phyloP scores from a whole-genome alignment of 768 basidiomycete genomes.

The Trametes meyenii region DNA sequence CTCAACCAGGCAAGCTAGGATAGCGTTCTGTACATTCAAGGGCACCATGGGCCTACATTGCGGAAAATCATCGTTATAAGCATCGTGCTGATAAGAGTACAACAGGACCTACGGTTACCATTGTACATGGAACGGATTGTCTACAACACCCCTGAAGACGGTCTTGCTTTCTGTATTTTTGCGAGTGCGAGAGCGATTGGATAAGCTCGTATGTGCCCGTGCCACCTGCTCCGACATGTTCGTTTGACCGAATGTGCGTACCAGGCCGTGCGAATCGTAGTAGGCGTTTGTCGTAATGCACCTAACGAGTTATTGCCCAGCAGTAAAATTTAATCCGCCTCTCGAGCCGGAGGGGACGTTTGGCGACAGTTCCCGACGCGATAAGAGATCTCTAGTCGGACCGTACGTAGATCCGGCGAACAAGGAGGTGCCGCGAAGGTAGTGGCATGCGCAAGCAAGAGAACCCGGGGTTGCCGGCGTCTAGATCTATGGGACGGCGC shows the following conservation, averaged over 20 bases:
- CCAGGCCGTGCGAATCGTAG: not conserved
- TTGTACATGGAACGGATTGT: constrained; percentile 68
- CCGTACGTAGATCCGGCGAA: too few species aligned
- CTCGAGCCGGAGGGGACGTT: too few species aligned
- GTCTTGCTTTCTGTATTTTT: constrained; percentile 54
- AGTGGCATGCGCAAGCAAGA: too few species aligned
- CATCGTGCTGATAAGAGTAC: too few species aligned
- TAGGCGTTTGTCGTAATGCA: not conserved
- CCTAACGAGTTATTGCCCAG: too few species aligned
- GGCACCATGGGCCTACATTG: constrained; percentile 46
- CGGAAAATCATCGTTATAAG: not conserved
- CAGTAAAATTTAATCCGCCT: too few species aligned
- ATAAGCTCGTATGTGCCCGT: constrained; percentile 55
- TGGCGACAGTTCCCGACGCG: too few species aligned
- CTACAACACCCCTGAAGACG: constrained; percentile 70
- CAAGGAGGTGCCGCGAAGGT: too few species aligned
- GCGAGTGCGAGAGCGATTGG: constrained; percentile 63
- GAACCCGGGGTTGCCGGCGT: too few species aligned
- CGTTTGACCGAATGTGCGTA: not conserved
- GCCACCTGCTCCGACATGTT: constrained; percentile 54
- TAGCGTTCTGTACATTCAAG: constrained; percentile 59
- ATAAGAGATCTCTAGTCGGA: too few species aligned
- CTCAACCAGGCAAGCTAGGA: constrained; percentile 54
- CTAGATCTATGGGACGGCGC: too few species aligned
- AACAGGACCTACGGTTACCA: too few species aligned